phyloP scores from a whole-genome alignment of 495 filamentous ascomycete species.

The Penicillium egyptiacum region DNA sequence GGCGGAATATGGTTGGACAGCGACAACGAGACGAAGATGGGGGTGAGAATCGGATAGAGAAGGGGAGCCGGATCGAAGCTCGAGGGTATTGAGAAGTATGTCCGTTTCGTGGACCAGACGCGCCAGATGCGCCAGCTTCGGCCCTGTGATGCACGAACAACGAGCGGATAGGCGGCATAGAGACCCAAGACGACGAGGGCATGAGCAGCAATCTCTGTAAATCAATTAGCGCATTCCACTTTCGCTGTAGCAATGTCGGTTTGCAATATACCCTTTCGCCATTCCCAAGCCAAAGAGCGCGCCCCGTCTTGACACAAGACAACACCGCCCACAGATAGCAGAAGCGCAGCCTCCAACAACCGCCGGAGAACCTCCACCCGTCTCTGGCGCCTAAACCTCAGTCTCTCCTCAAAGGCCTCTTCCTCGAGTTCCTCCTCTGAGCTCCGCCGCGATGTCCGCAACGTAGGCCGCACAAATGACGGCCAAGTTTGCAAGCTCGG shows the following conservation, averaged over 20 bases:
- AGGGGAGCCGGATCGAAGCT: slow-evolving; percentile 89
- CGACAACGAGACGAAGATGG: slow-evolving; percentile 74
- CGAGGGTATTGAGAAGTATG: slow-evolving; percentile 58
- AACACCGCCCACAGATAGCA: slow-evolving; percentile 47
- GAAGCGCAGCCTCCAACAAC: slow-evolving; percentile 42
- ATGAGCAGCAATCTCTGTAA: slow-evolving; percentile 51
- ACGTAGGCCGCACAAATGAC: slow-evolving; percentile 34
- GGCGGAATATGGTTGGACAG: slow-evolving; percentile 57
- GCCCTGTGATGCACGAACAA: slow-evolving; percentile 25
- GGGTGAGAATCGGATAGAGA: slow-evolving; percentile 77
- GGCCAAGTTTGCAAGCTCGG: slow-evolving; percentile 40
- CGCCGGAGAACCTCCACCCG: slow-evolving; percentile 48
- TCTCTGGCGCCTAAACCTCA: slow-evolving; percentile 35
- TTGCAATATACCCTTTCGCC: slow-evolving; percentile 42
- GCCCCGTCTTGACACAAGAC: slow-evolving; percentile 36
- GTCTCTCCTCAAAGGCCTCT: slow-evolving; percentile 29
- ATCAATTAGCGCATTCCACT: slow-evolving; percentile 1
- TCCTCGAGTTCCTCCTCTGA: slow-evolving; percentile 40
- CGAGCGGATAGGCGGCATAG: slow-evolving; percentile 51
- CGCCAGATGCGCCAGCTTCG: slow-evolving; percentile 30
- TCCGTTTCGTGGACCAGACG: slow-evolving; percentile 26
- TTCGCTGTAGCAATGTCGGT: not conserved
- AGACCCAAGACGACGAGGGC: slow-evolving; percentile 41
- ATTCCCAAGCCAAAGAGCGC: slow-evolving; percentile 39
- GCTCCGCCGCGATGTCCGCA: slow-evolving; percentile 39